Conservation (phyloP, 768 basidiomycete species). For the Tephrocybe sp. region DNA sequence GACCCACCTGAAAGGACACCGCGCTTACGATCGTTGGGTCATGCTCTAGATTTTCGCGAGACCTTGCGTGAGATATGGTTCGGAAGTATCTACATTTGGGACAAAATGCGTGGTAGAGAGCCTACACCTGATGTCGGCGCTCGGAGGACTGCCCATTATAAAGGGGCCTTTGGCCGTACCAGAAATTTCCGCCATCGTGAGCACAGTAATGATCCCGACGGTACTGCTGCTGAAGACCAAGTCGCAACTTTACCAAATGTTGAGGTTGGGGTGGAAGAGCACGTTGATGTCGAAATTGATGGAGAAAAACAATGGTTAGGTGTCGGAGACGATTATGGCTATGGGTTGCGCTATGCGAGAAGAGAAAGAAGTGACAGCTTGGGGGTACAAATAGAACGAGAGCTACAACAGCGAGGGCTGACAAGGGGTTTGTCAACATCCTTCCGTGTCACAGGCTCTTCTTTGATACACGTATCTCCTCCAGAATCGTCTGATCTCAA, state of each 20-base stretch:
- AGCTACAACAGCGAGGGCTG: slow-evolving; percentile 50
- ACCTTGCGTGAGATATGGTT: slow-evolving; percentile 61
- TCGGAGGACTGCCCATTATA: slow-evolving; percentile 42
- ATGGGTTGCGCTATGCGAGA: slow-evolving; percentile 37
- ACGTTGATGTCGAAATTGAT: slow-evolving; percentile 40
- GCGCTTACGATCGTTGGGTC: slow-evolving; percentile 55
- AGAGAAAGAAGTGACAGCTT: slow-evolving; percentile 55
- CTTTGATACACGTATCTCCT: slow-evolving; percentile 4
- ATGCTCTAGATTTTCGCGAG: slow-evolving; percentile 72
- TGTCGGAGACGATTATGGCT: slow-evolving; percentile 43
- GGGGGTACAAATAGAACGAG: slow-evolving; percentile 52
- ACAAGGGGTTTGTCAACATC: slow-evolving; percentile 27
- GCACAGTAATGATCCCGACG: slow-evolving; percentile 12
- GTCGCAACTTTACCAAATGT: slow-evolving; percentile 27
- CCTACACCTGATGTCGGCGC: slow-evolving; percentile 47
- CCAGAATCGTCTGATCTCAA: slow-evolving; percentile 8
- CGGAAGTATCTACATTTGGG: slow-evolving; percentile 58
- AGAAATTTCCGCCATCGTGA: slow-evolving; percentile 21
- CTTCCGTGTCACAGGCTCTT: background rate
- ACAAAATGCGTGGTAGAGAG: slow-evolving; percentile 54
- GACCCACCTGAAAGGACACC: slow-evolving; percentile 41
- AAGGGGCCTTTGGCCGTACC: slow-evolving; percentile 42
- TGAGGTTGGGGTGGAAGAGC: slow-evolving; percentile 39
- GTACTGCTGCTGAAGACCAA: slow-evolving; percentile 9
- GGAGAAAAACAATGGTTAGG: slow-evolving; percentile 56